A percentile compares a stretch with the other conserved stretches of the same genome.
Evolutionary conservation across 1,284 basidiomycete species (phyloP).

Genomic region (Cryptococcus maquisensis): DNA sequence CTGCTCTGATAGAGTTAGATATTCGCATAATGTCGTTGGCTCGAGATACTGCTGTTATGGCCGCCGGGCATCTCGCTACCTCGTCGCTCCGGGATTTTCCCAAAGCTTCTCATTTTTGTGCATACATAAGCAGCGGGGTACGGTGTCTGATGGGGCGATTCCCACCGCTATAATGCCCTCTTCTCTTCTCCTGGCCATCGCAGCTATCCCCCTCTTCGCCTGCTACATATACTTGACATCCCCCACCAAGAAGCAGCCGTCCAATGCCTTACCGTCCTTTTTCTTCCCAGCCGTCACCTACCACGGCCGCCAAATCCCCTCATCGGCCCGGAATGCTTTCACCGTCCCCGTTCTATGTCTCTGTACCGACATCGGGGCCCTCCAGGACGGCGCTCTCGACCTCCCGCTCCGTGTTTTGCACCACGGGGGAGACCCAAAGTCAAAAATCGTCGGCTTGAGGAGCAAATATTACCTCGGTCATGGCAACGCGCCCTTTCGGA

Average conservation of each 20-base stretch:
- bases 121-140: no score
- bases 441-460: constrained; percentile 53
- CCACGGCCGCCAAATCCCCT: constrained; percentile 22
- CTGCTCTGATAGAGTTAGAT: constrained; percentile 22
- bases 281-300: constrained; percentile 21
- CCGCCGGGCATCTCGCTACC: no score
- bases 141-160: no score
- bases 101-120: no score
- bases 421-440: constrained; percentile 21
- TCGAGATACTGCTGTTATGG: no score
- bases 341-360: constrained; percentile 63
- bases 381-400: constrained; percentile 57
- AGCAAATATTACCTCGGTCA: constrained; percentile 54
- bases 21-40: no score
- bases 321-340: constrained; percentile 19
- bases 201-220: no score
- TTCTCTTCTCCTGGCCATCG: no score
- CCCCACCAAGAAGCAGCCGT: neutral
- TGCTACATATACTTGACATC: no score
- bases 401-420: constrained; percentile 36
- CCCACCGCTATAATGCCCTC: no score
- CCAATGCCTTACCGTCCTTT: constrained; percentile 15
- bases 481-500: constrained; percentile 34
- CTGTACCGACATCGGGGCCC: constrained; percentile 57
- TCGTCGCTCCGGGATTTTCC: no score